These are phyloP conservation scores for Cocos nucifera DNA, from an alignment of 176 grass and related monocot species.

Conservation along the genomic window DNA sequence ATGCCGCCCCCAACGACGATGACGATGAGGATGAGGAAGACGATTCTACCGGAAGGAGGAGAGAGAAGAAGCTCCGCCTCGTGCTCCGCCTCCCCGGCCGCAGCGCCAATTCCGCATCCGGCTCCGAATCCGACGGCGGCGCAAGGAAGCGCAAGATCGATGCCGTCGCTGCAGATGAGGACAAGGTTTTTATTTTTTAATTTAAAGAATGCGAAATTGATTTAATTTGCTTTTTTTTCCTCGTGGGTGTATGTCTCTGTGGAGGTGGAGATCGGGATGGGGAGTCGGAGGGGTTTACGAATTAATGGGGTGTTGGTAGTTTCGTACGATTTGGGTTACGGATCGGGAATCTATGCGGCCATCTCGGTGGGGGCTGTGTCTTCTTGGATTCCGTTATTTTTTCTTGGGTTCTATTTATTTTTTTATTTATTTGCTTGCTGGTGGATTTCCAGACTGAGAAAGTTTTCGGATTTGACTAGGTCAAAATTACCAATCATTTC, in stretches of 20 bases:
- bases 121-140: constrained; percentile 38
- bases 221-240: no score
- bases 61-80: constrained; percentile 83
- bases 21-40: constrained; percentile 43
- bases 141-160: constrained; percentile 4
- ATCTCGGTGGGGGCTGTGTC: background rate
- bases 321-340: background rate
- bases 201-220: no score
- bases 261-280: background rate
- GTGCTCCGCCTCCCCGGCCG: constrained; percentile 27
- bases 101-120: constrained; percentile 22
- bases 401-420: background rate
- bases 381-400: constrained; percentile 17
- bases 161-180: background rate
- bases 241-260: no score
- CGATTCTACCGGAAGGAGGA: constrained; percentile 18
- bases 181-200: no score
- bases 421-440: constrained; percentile 28
- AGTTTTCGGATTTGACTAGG: constrained; percentile 29
- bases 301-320: background rate
- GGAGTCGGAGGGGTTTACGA: constrained; percentile 8
- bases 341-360: background rate
- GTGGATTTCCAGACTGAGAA: constrained; percentile 6
- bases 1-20: constrained; percentile 8
- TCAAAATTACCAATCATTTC: constrained; percentile 49